These are phyloP conservation scores for Sarcomyxa edulis DNA, from an alignment of 768 basidiomycete genomes.

Conservation along the genomic window DNA sequence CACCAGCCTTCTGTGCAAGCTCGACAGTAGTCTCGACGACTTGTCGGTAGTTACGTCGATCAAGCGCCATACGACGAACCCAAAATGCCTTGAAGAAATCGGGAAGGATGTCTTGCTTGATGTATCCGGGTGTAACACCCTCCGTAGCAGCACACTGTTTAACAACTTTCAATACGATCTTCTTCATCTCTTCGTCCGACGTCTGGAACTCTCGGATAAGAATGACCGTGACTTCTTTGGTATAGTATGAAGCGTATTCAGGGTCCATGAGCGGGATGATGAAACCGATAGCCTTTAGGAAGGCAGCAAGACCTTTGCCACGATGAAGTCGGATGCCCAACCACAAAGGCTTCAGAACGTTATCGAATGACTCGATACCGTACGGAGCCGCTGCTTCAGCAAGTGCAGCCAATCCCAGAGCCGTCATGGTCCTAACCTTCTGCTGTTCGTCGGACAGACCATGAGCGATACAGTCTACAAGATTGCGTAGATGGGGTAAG, in stretches of 20 bases:
- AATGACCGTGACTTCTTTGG: constrained; percentile 95
- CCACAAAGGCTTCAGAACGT: constrained; percentile 93
- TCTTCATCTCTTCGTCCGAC: constrained; percentile 99
- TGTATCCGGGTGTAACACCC: constrained; percentile 93
- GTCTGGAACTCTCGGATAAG: constrained; percentile 98
- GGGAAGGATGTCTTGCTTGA: constrained; percentile 95
- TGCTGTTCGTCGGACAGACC: constrained; percentile 93
- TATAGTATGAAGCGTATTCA: constrained; percentile 98
- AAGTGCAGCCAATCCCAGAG: constrained; percentile 84
- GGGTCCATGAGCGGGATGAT: constrained; percentile 99
- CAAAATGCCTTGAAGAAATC: constrained; percentile 99
- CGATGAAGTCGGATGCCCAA: constrained; percentile 91
- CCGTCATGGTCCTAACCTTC: constrained; percentile 96
- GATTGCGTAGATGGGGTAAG: constrained; percentile 91
- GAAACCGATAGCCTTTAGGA: constrained; percentile 97
- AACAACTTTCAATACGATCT: constrained; percentile 98
- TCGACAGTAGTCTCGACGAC: constrained; percentile 99
- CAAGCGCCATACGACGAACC: constrained; percentile 97
- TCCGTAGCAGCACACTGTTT: constrained; percentile 99
- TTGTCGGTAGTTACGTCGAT: constrained; percentile 92
- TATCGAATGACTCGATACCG: constrained; percentile 99
- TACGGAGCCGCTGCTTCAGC: constrained; percentile 98
- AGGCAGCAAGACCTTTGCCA: constrained; percentile 91
- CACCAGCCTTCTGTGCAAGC: constrained; percentile 94
- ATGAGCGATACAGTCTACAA: constrained; percentile 94